phyloP scores from a whole-genome alignment of 495 filamentous ascomycete genomes.

The Letharia lupina region DNA sequence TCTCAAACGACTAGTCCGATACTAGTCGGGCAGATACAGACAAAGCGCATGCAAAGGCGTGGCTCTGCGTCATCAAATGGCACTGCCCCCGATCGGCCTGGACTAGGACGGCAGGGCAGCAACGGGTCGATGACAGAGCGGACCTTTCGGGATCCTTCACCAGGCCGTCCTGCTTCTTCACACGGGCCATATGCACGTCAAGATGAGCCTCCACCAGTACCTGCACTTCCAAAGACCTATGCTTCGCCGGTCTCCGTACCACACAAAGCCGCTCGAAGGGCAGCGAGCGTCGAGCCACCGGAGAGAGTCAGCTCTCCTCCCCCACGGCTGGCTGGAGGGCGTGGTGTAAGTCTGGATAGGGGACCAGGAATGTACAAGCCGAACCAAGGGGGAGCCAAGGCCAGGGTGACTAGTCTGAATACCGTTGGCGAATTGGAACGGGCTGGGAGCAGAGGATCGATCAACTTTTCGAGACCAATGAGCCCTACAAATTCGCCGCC shows the following conservation, averaged over 20 bases:
- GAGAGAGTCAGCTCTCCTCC: constrained; percentile 43
- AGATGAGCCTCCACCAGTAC: constrained; percentile 61
- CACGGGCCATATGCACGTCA: constrained; percentile 29
- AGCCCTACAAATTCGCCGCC: constrained; percentile 40
- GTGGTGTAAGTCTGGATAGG: constrained; percentile 42
- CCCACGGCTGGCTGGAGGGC: constrained; percentile 32
- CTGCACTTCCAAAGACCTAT: constrained; percentile 53
- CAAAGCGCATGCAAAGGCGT: constrained; percentile 74
- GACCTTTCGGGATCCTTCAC: constrained; percentile 67
- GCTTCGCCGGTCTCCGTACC: constrained; percentile 23
- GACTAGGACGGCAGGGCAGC: constrained; percentile 57
- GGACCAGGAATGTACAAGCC: constrained; percentile 22
- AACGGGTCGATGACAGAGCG: constrained; percentile 76
- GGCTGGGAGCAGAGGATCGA: constrained; percentile 55
- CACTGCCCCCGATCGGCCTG: constrained; percentile 37
- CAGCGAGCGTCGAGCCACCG: constrained; percentile 47
- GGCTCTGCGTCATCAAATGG: constrained; percentile 59
- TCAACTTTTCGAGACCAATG: constrained; percentile 84
- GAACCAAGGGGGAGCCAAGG: constrained; percentile 15
- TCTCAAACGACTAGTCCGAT: constrained; percentile 68
- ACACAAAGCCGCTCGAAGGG: constrained; percentile 34
- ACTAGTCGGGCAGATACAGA: constrained; percentile 70
- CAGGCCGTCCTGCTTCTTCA: constrained; percentile 42
- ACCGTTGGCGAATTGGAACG: constrained; percentile 13
- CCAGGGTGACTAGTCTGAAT: constrained; percentile 15